These are phyloP conservation scores for Microsporum ferrugineum DNA, from an alignment of 2,329 filamentous ascomycete species.

Conservation along the genomic window DNA sequence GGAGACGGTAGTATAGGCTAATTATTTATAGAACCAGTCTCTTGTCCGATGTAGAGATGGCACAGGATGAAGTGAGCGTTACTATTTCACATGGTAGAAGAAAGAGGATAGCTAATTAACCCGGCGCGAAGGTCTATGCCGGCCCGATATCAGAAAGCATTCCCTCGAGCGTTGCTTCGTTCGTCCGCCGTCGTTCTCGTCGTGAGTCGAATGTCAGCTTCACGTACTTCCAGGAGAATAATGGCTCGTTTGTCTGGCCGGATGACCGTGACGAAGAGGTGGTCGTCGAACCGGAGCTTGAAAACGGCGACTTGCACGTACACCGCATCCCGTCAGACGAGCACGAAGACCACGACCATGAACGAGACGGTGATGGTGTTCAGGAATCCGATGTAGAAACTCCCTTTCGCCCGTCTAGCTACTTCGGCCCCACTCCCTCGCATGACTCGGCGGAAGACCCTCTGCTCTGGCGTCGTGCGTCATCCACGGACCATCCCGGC, in stretches of 20 bases:
- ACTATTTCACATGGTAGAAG: slow-evolving; percentile 11
- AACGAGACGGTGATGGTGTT: slow-evolving; percentile 14
- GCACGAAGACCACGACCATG: slow-evolving; percentile 19
- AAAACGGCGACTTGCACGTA: slow-evolving; percentile 28
- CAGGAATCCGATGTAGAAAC: slow-evolving; percentile 6
- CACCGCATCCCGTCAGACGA: slow-evolving; percentile 13
- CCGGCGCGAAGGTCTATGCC: slow-evolving; percentile 55
- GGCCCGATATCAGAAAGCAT: slow-evolving; percentile 91
- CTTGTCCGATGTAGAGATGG: slow-evolving; percentile 96
- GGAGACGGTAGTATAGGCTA: not conserved
- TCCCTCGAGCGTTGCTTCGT: slow-evolving; percentile 87
- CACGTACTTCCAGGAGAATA: slow-evolving; percentile 67
- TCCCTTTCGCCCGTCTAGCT: slow-evolving; percentile 8
- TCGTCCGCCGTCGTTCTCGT: slow-evolving; percentile 68
- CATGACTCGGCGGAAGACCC: slow-evolving; percentile 42
- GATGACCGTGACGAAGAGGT: slow-evolving; percentile 42
- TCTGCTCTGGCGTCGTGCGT: slow-evolving; percentile 61
- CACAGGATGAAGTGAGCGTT: slow-evolving; percentile 68
- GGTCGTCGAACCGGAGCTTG: slow-evolving; percentile 33
- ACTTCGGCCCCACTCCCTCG: slow-evolving; percentile 21
- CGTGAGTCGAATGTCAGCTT: slow-evolving; percentile 82
- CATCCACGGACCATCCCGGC: slow-evolving; percentile 48
- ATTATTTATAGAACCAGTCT: slow-evolving; percentile 45
- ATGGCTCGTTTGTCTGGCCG: slow-evolving; percentile 44
- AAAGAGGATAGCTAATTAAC: not conserved